A percentile compares a stretch with the other conserved stretches of the same genome.
Evolutionary conservation across 2,329 filamentous ascomycete species (phyloP).

Genomic region (Hypocreales sp.): DNA sequence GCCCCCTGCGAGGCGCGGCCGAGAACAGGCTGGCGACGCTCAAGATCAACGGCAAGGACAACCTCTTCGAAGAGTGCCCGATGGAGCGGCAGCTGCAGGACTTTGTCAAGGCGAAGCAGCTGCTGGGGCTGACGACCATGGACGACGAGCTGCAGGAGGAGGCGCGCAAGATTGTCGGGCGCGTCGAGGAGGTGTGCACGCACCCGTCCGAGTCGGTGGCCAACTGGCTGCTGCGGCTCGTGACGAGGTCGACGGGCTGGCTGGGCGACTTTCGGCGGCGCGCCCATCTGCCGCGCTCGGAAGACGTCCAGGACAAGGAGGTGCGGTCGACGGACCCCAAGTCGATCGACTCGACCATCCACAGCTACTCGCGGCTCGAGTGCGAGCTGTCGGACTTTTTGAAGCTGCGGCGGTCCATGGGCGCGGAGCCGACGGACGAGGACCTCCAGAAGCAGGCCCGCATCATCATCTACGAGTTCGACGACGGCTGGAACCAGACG

Average conservation of each 20-base stretch:
- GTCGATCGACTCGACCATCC: slow-evolving; percentile 43
- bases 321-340: slow-evolving; percentile 35
- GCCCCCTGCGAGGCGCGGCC: slow-evolving; percentile 27
- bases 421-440: slow-evolving; percentile 33
- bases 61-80: slow-evolving; percentile 40
- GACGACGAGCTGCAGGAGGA: slow-evolving; percentile 44
- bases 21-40: slow-evolving; percentile 32
- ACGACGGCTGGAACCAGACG: slow-evolving; percentile 50
- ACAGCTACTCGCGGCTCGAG: slow-evolving; percentile 41
- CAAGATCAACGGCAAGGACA: slow-evolving; percentile 41
- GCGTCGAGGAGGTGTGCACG: slow-evolving; percentile 36
- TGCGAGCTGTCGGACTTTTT: slow-evolving; percentile 38
- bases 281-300: slow-evolving; percentile 39
- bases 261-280: slow-evolving; percentile 38
- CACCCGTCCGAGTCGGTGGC: slow-evolving; percentile 33
- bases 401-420: slow-evolving; percentile 24
- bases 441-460: slow-evolving; percentile 41
- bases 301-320: slow-evolving; percentile 33
- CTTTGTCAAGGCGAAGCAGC: slow-evolving; percentile 32
- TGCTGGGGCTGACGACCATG: slow-evolving; percentile 43
- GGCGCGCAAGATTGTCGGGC: slow-evolving; percentile 39
- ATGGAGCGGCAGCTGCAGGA: slow-evolving; percentile 38
- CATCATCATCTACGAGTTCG: slow-evolving; percentile 45
- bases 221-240: slow-evolving; percentile 40
- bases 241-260: slow-evolving; percentile 35